Base-by-base conservation (phyloP, 495 filamentous ascomycete genomes). In the Tuber magnatum region DNA sequence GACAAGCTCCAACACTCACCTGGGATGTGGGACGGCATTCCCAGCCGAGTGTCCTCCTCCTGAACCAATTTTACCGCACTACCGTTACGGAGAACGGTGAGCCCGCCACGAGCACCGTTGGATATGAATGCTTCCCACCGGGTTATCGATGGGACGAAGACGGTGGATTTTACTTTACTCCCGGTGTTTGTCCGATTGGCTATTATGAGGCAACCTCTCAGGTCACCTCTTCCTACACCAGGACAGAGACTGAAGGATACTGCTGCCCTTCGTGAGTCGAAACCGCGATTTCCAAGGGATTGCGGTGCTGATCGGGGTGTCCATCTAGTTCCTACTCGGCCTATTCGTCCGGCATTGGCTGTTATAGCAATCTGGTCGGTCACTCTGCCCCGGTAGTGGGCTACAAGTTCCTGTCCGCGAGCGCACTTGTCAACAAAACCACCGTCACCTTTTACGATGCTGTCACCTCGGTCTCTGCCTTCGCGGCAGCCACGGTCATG, bases 391-490 rank as follows among this genome's bases (percentile, higher is more conserved):
- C 56, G 5, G 16, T 65, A 35, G 56, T 65, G 12, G 10, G 28
- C 28, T 65, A 65, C 28, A 35, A 65, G 28, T 65, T 65, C 56
- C 14, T 16, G 56, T 2, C 56, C 56, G 56, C 56, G 8, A 65
- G 56, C 18, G 56, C 12, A 35, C 12, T 65, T 0, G 16, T 65
- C 56, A 65, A 65, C 4, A 20, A 3, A 2, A 65, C 56, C 56
- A 65, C 56, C 32, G 56, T 35, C 32, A 65, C 56, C 16, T 65
- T 65, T 65, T 65, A 65, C 56, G 56, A 65, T 65, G 56, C 56
- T 35, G 3, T 65, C 28, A 32, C 56, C 32, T 5, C 56, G 56
- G 28, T 12, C 28, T 1, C 56, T 18, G n/a, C 56, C 56, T 35
- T 35, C 10, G 56, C 56, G 56, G 56, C 56, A 20, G 56, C 28